These are phyloP conservation scores for Eudorina sp. DNA, from an alignment of 139 green algal species.

Conservation along the genomic window DNA sequence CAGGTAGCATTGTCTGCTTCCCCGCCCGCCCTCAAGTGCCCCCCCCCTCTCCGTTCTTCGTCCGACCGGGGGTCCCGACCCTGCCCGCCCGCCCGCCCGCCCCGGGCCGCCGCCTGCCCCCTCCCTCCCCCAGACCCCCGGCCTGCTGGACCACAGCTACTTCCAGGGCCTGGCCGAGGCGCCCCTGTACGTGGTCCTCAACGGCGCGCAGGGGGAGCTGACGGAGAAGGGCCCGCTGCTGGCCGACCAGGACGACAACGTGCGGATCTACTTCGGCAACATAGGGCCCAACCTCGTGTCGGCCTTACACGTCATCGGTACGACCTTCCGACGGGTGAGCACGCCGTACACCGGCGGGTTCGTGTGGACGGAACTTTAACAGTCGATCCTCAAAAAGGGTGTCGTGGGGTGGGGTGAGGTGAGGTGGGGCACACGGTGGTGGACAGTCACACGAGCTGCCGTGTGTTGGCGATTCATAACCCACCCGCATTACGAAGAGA, in stretches of 20 bases:
- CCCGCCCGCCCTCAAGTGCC: neutral
- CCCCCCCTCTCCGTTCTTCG: neutral
- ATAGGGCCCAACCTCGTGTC: constrained; percentile 32
- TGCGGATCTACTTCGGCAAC: constrained; percentile 53
- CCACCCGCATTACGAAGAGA: no score
- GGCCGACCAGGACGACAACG: constrained; percentile 40
- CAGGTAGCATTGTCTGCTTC: no score
- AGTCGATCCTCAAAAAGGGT: no score
- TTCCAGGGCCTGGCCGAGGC: constrained; percentile 22
- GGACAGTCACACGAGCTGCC: no score
- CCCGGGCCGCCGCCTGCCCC: neutral
- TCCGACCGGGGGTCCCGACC: neutral
- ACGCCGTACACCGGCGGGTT: no score
- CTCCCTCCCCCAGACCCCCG: constrained; percentile 20
- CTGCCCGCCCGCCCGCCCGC: neutral
- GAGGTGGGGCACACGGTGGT: no score
- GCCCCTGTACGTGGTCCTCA: constrained; percentile 47
- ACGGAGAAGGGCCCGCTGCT: constrained; percentile 34
- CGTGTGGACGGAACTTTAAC: no score
- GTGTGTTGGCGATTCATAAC: no score
- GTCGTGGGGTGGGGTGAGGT: neutral
- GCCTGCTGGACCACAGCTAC: constrained; percentile 48
- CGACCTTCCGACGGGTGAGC: constrained; percentile 17
- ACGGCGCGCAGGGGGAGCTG: constrained; percentile 35
- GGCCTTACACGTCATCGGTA: constrained; percentile 36